phyloP scores from a whole-genome alignment of 768 basidiomycete species.

The Boletus rubropictus region DNA sequence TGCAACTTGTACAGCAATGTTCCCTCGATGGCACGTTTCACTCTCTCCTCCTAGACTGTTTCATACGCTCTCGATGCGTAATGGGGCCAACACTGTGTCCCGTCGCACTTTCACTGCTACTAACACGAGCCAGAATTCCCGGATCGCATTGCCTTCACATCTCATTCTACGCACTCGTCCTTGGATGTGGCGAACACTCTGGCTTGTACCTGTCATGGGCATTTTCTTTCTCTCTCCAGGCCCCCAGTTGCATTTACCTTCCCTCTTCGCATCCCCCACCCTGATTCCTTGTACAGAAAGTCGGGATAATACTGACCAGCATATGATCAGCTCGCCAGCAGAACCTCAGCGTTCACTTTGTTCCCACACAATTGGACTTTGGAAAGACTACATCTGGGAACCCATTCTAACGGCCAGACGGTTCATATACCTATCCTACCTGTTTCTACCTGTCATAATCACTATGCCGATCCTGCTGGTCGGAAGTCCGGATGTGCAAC shows the following conservation, averaged over 20 bases:
- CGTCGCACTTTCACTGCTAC: constrained; percentile 25
- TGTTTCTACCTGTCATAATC: constrained; percentile 87
- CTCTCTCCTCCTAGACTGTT: constrained; percentile 24
- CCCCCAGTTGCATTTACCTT: constrained; percentile 38
- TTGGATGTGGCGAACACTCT: constrained; percentile 32
- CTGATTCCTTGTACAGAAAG: constrained; percentile 39
- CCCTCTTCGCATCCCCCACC: constrained; percentile 46
- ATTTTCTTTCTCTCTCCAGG: constrained; percentile 46
- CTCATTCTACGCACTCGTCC: constrained; percentile 23
- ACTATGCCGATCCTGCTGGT: constrained; percentile 78
- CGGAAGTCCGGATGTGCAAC: constrained; percentile 47
- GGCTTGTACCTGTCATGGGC: constrained; percentile 54
- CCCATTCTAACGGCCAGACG: constrained; percentile 78
- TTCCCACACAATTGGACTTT: constrained; percentile 38
- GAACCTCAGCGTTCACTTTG: constrained; percentile 50
- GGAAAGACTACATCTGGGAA: constrained; percentile 68
- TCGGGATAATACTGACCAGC: constrained; percentile 14
- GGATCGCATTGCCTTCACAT: constrained; percentile 10
- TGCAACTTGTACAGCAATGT: constrained; percentile 35
- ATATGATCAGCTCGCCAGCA: constrained; percentile 60
- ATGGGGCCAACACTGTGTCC: neutral
- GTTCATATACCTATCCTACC: constrained; percentile 73
- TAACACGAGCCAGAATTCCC: constrained; percentile 1
- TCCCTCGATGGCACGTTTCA: constrained; percentile 17
- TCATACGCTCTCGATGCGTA: constrained; percentile 12